Base-by-base conservation (phyloP, 2,329 filamentous ascomycete genomes). In the Arthrobotrys musiformis region DNA sequence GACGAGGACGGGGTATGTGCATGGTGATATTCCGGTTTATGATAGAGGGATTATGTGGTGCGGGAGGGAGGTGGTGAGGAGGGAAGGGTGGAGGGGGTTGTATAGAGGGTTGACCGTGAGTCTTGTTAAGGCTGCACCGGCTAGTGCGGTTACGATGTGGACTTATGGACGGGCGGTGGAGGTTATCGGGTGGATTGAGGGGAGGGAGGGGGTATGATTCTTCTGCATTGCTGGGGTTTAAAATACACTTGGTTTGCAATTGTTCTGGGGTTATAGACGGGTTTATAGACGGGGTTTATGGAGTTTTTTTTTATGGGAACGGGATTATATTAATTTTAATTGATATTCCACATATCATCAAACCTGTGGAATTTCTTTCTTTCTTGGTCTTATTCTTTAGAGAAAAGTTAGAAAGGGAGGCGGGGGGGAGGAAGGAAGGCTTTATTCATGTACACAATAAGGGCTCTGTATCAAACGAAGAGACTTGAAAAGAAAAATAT, bases 61-160 rank as follows among this genome's bases (percentile, higher is more conserved):
- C 0, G 86, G 97, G 78, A 83, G 83, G 69, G 85, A 86, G 78
- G 97, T 98, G 74, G 81, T 94, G 72, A 86, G 84, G 66, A 87
- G 86, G 7, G 94, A 98, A 83, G 94, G 95, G 0, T 81, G 90
- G 48, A 87, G 92, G 68, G 94, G 94, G 0, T 83, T 98, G 80
- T 99, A 98, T 83, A 88, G 94, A 66, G 95, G 95, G 0, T 85
- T 99, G 82, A 91, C 90, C 0, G 93, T 98, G 69, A 94, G 93
- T 83, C 84, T 99, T 82, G 83, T 98, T 80, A 99, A 99, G 86
- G 93, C 94, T 33, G 95, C 94, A 22, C 95, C 95, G n/a, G 90
- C 92, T 28, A 95, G 92, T 83, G 93, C 94, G 5, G 89, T 97
- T 33, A 97, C 94, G 0, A 92, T 97, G 86, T 97, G 93, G 93